Conservation (phyloP, 1,284 basidiomycete genomes). For the Apiotrichum akiyoshidainum region DNA sequence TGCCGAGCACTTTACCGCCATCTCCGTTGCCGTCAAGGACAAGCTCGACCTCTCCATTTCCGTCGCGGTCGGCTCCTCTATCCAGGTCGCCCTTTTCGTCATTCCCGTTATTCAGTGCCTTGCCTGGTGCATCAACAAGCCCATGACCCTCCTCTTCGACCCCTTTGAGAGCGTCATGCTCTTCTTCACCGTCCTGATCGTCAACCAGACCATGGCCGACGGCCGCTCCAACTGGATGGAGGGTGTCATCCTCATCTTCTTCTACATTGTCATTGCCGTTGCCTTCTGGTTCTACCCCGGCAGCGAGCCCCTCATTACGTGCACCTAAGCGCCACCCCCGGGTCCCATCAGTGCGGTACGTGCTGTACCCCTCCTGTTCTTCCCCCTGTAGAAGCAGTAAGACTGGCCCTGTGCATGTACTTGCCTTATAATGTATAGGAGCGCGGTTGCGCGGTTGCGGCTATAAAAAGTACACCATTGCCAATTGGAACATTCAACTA, state of each 20-base stretch:
- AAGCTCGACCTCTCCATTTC: conserved; percentile 60
- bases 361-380: too few relatives aligned
- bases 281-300: conserved; percentile 30
- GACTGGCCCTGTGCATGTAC: too few relatives aligned
- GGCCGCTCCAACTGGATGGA: conserved; percentile 54
- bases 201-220: conserved; percentile 75
- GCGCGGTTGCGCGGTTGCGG: too few relatives aligned
- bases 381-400: too few relatives aligned
- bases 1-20: conserved; percentile 78
- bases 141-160: conserved; percentile 52
- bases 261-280: conserved; percentile 51
- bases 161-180: conserved; percentile 53
- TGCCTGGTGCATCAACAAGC: conserved; percentile 54
- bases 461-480: too few relatives aligned
- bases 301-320: neutral
- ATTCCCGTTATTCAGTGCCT: conserved; percentile 60
- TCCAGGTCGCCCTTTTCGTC: conserved; percentile 81
- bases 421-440: too few relatives aligned
- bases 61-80: conserved; percentile 83
- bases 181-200: conserved; percentile 68
- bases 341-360: too few relatives aligned
- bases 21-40: conserved; percentile 78
- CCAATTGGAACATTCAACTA: too few relatives aligned
- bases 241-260: conserved; percentile 57
- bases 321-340: neutral